These are phyloP conservation scores for Proliferodiscus dingleyae DNA, from an alignment of 2,329 filamentous ascomycete species.

Conservation along the genomic window DNA sequence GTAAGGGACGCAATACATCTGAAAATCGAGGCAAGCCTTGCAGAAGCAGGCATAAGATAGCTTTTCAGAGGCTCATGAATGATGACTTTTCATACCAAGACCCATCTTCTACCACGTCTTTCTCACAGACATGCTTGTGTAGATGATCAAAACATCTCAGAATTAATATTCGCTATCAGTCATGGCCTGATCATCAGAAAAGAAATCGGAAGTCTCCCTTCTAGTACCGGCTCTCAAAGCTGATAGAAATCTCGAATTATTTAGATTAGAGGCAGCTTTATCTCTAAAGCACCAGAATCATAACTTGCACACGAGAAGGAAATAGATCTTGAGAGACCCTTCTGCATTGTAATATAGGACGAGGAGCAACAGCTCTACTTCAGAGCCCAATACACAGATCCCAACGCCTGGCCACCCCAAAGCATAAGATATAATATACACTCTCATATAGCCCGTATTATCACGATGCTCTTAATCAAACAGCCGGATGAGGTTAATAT, in stretches of 20 bases:
- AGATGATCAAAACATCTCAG: too few relatives aligned
- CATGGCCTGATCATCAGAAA: too few relatives aligned
- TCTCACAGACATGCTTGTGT: background rate
- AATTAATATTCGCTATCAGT: background rate
- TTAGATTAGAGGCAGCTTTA: too few relatives aligned
- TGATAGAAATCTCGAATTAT: too few relatives aligned
- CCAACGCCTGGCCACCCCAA: constrained; percentile 15
- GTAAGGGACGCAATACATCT: constrained; percentile 12
- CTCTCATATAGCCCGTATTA: background rate
- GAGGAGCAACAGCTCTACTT: constrained; percentile 17
- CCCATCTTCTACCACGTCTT: background rate
- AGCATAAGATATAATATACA: constrained; percentile 9
- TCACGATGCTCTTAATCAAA: too few relatives aligned
- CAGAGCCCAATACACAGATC: constrained; percentile 4
- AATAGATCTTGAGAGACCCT: too few relatives aligned
- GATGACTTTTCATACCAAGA: constrained; percentile 10
- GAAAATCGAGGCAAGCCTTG: constrained; percentile 20
- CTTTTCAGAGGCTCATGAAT: constrained; percentile 28
- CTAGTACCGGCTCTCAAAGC: too few relatives aligned
- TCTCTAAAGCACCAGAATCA: too few relatives aligned
- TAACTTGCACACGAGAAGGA: too few relatives aligned
- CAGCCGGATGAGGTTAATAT: too few relatives aligned
- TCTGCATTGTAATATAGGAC: background rate
- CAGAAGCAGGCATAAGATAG: constrained; percentile 12
- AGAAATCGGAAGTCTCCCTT: too few relatives aligned